Evolutionary conservation across 176 grass and related monocot species (phyloP).

Genomic region (Stipa capillata): DNA sequence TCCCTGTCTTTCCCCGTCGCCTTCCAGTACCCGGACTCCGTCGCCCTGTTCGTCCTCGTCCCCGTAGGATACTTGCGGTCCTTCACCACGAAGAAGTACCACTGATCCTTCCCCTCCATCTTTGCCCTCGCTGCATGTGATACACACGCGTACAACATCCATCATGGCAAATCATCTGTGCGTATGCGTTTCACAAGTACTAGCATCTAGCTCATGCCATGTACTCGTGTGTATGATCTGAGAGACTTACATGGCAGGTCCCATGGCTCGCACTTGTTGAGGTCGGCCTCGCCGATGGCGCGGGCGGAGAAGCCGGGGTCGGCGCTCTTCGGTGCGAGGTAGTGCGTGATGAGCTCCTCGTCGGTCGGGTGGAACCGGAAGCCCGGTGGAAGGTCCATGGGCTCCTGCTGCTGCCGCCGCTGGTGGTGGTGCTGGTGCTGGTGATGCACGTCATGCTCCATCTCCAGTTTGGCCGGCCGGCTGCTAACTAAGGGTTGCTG

Average conservation of each 20-base stretch:
- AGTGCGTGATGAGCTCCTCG: constrained; percentile 73
- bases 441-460: constrained; percentile 37
- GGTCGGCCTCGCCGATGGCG: constrained; percentile 67
- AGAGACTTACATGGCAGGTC: constrained; percentile 44
- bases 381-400: constrained; percentile 53
- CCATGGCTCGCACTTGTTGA: constrained; percentile 79
- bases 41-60: constrained; percentile 52
- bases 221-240: too few relatives aligned
- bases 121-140: constrained; percentile 33
- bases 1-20: constrained; percentile 59
- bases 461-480: constrained; percentile 11
- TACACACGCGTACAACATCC: too few relatives aligned
- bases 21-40: constrained; percentile 62
- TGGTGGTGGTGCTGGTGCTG: too few relatives aligned
- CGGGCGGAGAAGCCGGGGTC: constrained; percentile 34
- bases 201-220: neutral
- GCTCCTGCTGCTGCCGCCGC: neutral
- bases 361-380: constrained; percentile 70
- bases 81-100: constrained; percentile 64
- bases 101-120: constrained; percentile 56
- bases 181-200: too few relatives aligned
- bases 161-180: too few relatives aligned
- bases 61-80: constrained; percentile 66
- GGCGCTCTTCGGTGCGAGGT: constrained; percentile 42
- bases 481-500: neutral